Percentiles rank a stretch among this genome's conserved stretches.
Conservation (phyloP, 805 yeast genomes). For the Candida peoriensis region DNA sequence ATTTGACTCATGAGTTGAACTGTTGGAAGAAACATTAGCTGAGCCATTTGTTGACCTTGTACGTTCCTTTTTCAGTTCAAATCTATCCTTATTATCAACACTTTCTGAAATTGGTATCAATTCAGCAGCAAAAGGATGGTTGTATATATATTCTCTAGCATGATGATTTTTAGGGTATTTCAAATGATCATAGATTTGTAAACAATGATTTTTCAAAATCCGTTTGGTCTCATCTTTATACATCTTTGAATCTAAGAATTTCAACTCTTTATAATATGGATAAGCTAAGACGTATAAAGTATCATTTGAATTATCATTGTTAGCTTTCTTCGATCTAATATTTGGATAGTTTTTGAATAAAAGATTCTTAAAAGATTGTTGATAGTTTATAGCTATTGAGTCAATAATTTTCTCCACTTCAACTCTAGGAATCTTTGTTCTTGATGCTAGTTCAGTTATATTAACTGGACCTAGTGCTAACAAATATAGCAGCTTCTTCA, state of each 20-base stretch:
- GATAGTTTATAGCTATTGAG: conserved; percentile 25
- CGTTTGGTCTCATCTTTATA: conserved; percentile 4
- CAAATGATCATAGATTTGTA: conserved; percentile 15
- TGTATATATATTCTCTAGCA: conserved; percentile 13
- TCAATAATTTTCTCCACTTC: conserved; percentile 27
- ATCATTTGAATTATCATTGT: conserved; percentile 24
- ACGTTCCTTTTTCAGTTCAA: neutral
- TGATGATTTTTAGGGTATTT: conserved; percentile 12
- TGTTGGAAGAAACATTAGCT: neutral
- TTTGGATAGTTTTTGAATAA: conserved; percentile 27
- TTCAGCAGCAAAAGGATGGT: no score
- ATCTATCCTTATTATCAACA: conserved; percentile 1
- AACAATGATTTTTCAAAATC: conserved; percentile 11
- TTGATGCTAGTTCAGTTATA: conserved; percentile 24
- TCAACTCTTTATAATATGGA: conserved; percentile 27
- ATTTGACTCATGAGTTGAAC: no score
- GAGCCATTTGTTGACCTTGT: neutral
- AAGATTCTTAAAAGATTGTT: conserved; percentile 15
- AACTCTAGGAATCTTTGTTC: conserved; percentile 23
- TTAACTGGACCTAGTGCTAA: conserved; percentile 46
- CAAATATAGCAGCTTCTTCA: conserved; percentile 37
- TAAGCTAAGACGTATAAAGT: conserved; percentile 32
- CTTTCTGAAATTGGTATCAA: no score
- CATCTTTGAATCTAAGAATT: conserved; percentile 11
- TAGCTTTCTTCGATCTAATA: conserved; percentile 8